Conservation (phyloP, 2,329 filamentous ascomycete genomes). For the Alternaria triticina region DNA sequence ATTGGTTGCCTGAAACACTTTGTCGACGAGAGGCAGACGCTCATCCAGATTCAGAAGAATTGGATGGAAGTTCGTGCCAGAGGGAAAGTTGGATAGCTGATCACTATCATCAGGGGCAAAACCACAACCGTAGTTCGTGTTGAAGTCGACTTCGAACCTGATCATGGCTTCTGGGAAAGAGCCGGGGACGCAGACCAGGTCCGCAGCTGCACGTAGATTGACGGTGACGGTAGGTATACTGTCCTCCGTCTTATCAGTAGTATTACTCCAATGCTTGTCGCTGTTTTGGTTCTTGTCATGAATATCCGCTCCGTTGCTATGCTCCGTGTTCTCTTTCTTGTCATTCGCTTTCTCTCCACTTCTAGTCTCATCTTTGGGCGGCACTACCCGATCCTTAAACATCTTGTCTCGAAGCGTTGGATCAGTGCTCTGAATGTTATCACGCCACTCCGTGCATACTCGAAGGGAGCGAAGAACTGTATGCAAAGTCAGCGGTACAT, state of each 20-base stretch:
- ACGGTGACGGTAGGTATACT: not conserved
- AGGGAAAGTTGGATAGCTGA: not conserved
- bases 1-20: rapidly evolving
- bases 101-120: not conserved
- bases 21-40: not conserved
- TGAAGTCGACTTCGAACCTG: not conserved
- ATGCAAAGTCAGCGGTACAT: not conserved
- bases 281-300: not conserved
- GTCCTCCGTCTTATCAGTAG: not conserved
- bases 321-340: not conserved
- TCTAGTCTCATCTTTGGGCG: not conserved
- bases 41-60: not conserved
- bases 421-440: not conserved
- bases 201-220: not conserved
- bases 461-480: not conserved
- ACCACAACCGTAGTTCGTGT: not conserved
- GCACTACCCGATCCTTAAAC: not conserved
- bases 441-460: not conserved
- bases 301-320: not conserved
- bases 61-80: not conserved
- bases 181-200: not conserved
- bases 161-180: not conserved
- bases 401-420: not conserved
- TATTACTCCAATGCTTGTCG: not conserved
- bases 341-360: not conserved